Evolutionary conservation across 2,329 filamentous ascomycete species (phyloP).

Genomic region (Emmonsiellopsis sp.): DNA sequence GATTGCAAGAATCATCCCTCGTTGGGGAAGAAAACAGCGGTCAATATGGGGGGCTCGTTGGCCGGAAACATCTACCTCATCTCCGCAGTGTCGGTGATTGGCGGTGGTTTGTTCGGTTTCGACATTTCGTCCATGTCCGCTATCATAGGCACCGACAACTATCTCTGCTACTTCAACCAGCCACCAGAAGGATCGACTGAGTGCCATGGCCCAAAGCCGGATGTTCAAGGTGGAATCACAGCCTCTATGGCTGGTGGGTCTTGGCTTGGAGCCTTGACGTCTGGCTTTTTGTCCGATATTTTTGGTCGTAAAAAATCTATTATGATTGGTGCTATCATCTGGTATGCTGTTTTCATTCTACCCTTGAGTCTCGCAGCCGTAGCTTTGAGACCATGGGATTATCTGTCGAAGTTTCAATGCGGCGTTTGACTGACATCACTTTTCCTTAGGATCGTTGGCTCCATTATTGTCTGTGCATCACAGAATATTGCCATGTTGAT

Average conservation of each 20-base stretch:
- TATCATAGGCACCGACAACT: constrained; percentile 57
- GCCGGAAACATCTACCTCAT: constrained; percentile 50
- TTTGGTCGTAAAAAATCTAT: constrained; percentile 47
- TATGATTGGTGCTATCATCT: constrained; percentile 44
- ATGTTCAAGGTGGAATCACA: constrained; percentile 58
- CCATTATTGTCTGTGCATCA: constrained; percentile 53
- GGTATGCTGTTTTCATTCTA: constrained; percentile 25
- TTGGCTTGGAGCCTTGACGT: constrained; percentile 52
- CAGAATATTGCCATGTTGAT: constrained; percentile 55
- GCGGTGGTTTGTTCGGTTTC: constrained; percentile 67
- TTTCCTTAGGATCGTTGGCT: constrained; percentile 40
- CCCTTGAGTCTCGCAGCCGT: background rate
- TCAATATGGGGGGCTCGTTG: background rate
- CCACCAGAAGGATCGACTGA: constrained; percentile 22
- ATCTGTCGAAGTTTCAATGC: background rate
- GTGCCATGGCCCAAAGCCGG: constrained; percentile 41
- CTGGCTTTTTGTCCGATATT: constrained; percentile 47
- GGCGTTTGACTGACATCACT: background rate
- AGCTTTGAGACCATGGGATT: constrained; percentile 1
- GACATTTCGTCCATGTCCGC: constrained; percentile 69
- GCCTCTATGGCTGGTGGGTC: constrained; percentile 67
- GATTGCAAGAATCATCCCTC: background rate
- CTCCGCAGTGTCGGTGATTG: constrained; percentile 50
- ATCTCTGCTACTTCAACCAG: constrained; percentile 64
- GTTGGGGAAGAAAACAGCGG: background rate